Evolutionary conservation across 169 alveolate species (phyloP).

Genomic region (Perkinsus marinus): DNA sequence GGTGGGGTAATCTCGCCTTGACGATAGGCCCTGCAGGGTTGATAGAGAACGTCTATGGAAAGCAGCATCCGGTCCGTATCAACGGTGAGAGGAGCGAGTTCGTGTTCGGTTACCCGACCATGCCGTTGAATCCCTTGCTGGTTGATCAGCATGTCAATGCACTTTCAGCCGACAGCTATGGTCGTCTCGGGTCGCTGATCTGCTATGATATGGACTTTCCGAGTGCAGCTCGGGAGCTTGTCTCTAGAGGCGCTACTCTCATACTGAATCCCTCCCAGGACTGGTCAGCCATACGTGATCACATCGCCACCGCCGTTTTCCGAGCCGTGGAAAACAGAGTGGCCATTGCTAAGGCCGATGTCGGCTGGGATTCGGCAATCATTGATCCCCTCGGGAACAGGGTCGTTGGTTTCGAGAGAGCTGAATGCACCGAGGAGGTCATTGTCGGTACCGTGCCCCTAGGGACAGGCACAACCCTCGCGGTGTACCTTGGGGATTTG

Average conservation of each 20-base stretch:
- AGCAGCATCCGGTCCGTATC: neutral
- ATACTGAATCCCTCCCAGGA: neutral
- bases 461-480: neutral
- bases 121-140: neutral
- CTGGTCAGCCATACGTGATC: neutral
- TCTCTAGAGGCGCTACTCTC: neutral
- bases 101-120: neutral
- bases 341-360: neutral
- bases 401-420: neutral
- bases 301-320: neutral
- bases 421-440: neutral
- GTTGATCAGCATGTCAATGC: neutral
- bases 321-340: neutral
- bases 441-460: neutral
- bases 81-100: neutral
- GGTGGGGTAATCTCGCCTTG: neutral
- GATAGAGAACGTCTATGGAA: neutral
- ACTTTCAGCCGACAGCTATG: neutral
- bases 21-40: neutral
- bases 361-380: neutral
- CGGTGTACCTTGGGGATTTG: neutral
- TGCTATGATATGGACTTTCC: neutral
- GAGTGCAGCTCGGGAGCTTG: neutral
- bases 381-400: neutral
- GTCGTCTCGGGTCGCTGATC: neutral